These are phyloP conservation scores for Fagus crenata DNA, from an alignment of 306 rosid species.

Conservation along the genomic window DNA sequence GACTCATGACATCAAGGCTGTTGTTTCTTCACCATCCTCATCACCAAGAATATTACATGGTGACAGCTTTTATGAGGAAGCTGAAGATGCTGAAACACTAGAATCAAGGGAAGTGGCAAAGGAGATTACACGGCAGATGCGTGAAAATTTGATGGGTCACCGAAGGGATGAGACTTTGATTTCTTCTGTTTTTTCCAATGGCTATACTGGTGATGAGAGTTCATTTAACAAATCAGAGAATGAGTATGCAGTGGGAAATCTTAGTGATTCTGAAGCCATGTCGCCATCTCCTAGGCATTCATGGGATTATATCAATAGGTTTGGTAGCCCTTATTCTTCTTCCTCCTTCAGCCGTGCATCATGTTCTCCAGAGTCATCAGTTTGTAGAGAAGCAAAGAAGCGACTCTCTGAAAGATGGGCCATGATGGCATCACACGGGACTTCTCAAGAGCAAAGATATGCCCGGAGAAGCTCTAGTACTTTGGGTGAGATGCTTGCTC, in stretches of 20 bases:
- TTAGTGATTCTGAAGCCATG: conserved; percentile 71
- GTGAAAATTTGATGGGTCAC: conserved; percentile 53
- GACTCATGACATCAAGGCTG: conserved; percentile 49
- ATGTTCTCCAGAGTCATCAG: conserved; percentile 86
- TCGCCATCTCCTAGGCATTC: conserved; percentile 78
- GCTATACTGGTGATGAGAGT: conserved; percentile 80
- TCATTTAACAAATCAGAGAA: conserved; percentile 73
- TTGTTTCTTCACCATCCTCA: conserved; percentile 52
- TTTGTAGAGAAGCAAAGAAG: conserved; percentile 93
- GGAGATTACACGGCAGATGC: conserved; percentile 54
- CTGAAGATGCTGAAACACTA: conserved; percentile 46
- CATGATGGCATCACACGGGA: conserved; percentile 60
- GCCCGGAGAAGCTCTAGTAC: conserved; percentile 67
- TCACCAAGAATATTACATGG: conserved; percentile 47
- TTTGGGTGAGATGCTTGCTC: conserved; percentile 94
- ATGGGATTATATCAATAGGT: conserved; percentile 70
- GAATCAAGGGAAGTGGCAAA: conserved; percentile 53
- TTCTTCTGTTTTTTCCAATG: conserved; percentile 72
- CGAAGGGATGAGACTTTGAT: conserved; percentile 56
- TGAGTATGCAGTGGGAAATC: conserved; percentile 62
- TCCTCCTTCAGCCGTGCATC: conserved; percentile 68
- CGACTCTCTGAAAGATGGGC: conserved; percentile 94
- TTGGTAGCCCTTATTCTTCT: conserved; percentile 67
- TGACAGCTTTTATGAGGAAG: conserved; percentile 49
- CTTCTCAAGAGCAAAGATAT: conserved; percentile 57